Evolutionary conservation across 352 stramenopile genomes (phyloP), one percentile per base, ranked within the genome.

Genomic region (Pythium biforme): DNA sequence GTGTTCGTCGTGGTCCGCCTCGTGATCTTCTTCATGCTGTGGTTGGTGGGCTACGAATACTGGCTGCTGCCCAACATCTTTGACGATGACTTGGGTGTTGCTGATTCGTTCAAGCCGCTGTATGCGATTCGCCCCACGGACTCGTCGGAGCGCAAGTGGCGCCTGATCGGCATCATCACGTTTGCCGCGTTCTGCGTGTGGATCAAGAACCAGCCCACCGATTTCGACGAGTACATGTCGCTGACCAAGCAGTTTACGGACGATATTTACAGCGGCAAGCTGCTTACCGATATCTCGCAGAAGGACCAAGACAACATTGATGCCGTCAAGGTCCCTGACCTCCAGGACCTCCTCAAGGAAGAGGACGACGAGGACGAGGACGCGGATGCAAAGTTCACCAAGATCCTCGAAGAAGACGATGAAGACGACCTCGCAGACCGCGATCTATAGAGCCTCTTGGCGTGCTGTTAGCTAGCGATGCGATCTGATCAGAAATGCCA

Each of bases 1-100:
- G 91, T 97, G 61, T 97, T 99, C 64, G 87, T 98, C 61, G 94
- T 97, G 29, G 80, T 98, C 25, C 91, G 97, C 31, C 88, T 97
- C 37, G 75, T 99, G 48, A 68, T 98, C 52, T 99, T 99, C 76
- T 95, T 99, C 50, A 86, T 97, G 71, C 79, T 99, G 20, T 96
- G 97, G 97, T 81, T 99, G 67, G 58, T 92, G 26, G 92, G 94
- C 40, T 98, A 96, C 69, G 97, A 99, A 66, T 98, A 98, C 77
- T 99, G 97, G 97, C 89, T 99, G 61, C 74, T 99, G 54, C 97
- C 97, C 39, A 99, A 99, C 79, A 94, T 99, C 46, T 99, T 99
- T 63, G 97, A 99, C 73, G 97, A 99, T 74, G 94, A 97, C 60
- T 81, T 99, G 27, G 95, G 90, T 23, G 97, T 99, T 46, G 89